Evolutionary conservation across 176 grass and related monocot species (phyloP).

Genomic region (Themeda triandra): DNA sequence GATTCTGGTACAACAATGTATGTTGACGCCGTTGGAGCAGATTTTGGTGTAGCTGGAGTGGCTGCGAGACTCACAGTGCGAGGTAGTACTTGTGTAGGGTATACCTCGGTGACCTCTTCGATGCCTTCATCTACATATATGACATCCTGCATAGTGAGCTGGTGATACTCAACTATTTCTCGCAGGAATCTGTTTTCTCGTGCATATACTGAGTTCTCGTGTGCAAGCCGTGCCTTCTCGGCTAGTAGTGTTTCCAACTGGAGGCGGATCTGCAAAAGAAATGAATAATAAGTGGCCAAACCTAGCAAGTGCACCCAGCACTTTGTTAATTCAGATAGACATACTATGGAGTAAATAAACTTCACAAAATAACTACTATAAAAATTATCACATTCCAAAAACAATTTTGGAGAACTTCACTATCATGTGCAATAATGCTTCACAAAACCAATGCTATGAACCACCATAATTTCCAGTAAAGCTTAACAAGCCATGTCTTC

Average conservation of each 20-base stretch:
- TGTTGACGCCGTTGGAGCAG: constrained; percentile 17
- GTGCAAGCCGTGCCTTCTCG: constrained; percentile 35
- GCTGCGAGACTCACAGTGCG: neutral
- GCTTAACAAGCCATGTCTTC: neutral
- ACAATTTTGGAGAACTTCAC: neutral
- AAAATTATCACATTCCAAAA: neutral
- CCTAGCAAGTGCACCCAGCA: neutral
- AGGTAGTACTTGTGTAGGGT: constrained; percentile 65
- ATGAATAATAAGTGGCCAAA: neutral
- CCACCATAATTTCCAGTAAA: neutral
- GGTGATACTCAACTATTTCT: constrained; percentile 98
- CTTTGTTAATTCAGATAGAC: neutral
- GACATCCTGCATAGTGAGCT: constrained; percentile 97
- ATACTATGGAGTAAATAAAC: no score
- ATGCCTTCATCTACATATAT: constrained; percentile 95
- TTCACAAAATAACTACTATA: neutral
- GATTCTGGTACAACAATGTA: constrained; percentile 46
- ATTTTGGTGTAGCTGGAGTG: constrained; percentile 31
- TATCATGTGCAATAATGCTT: no score
- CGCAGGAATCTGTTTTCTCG: constrained; percentile 94
- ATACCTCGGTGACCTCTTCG: constrained; percentile 92
- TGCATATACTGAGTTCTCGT: constrained; percentile 89
- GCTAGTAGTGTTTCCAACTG: constrained; percentile 80
- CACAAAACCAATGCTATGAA: neutral
- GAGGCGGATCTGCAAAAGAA: constrained; percentile 71